Percentiles rank a stretch among this genome's conserved stretches.
Evolutionary conservation across 1,139 yeast genomes (phyloP).

Genomic region (Ogataea hybrid): DNA sequence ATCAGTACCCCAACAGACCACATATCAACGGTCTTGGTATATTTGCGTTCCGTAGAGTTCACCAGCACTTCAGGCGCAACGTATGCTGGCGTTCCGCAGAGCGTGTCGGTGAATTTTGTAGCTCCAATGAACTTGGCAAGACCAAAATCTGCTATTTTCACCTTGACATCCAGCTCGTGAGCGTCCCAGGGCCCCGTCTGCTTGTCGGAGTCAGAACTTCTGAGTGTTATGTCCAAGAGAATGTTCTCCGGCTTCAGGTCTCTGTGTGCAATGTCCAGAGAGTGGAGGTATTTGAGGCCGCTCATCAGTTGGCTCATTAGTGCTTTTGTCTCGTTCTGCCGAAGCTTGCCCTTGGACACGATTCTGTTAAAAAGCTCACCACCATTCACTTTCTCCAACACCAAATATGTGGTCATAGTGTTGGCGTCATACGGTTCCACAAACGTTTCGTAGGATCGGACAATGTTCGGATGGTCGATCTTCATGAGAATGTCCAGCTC

Average conservation of each 20-base stretch:
- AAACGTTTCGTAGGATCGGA: constrained; percentile 61
- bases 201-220: constrained; percentile 33
- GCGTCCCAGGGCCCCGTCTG: constrained; percentile 74
- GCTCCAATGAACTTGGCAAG: constrained; percentile 80
- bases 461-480: constrained; percentile 74
- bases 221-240: constrained; percentile 55
- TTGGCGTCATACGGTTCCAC: constrained; percentile 62
- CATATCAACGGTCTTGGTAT: constrained; percentile 69
- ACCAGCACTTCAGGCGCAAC: constrained; percentile 76
- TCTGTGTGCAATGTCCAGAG: constrained; percentile 65
- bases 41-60: constrained; percentile 46
- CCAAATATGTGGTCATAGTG: constrained; percentile 61
- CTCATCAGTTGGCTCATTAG: constrained; percentile 59
- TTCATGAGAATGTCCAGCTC: no score
- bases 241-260: constrained; percentile 82
- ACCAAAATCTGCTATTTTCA: constrained; percentile 81
- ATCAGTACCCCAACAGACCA: constrained; percentile 92
- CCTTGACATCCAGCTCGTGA: constrained; percentile 58
- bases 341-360: constrained; percentile 55
- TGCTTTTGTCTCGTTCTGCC: constrained; percentile 61
- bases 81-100: constrained; percentile 83
- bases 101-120: constrained; percentile 67
- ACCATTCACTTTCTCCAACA: constrained; percentile 68
- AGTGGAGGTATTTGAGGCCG: constrained; percentile 63
- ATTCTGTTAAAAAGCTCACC: constrained; percentile 76